These are phyloP conservation scores for Aspergillus ibericus DNA, from an alignment of 2,329 filamentous ascomycete genomes.

Conservation along the genomic window DNA sequence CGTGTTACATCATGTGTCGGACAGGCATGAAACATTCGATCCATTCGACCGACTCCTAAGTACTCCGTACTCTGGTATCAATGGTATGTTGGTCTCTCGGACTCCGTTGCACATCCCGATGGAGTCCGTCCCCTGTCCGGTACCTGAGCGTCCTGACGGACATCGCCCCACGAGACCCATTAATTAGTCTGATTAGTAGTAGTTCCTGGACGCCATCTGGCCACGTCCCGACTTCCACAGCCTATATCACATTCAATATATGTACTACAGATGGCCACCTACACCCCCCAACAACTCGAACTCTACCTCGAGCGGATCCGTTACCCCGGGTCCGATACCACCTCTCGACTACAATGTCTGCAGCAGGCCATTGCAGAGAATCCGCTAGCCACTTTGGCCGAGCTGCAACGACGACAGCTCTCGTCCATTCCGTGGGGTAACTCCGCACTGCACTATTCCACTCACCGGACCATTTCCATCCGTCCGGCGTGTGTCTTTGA, in stretches of 20 bases:
- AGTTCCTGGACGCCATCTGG: no score
- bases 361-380: constrained; percentile 29
- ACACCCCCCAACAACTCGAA: constrained; percentile 38
- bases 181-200: no score
- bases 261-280: constrained; percentile 18
- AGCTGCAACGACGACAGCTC: constrained; percentile 47
- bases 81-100: background rate
- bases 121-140: no score
- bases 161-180: no score
- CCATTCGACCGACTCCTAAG: background rate
- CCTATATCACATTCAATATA: background rate
- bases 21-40: background rate
- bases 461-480: constrained; percentile 50
- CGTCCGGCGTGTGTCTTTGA: constrained; percentile 52
- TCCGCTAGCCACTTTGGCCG: constrained; percentile 32
- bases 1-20: no score
- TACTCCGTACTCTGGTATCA: background rate
- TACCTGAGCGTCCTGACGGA: no score
- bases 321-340: constrained; percentile 19
- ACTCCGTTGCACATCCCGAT: background rate
- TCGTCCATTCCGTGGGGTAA: constrained; percentile 58
- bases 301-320: constrained; percentile 36
- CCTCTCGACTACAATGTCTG: constrained; percentile 27
- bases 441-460: constrained; percentile 56
- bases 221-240: no score